Evolutionary conservation across 2,329 filamentous ascomycete species (phyloP).

Genomic region (Phoma sp.): DNA sequence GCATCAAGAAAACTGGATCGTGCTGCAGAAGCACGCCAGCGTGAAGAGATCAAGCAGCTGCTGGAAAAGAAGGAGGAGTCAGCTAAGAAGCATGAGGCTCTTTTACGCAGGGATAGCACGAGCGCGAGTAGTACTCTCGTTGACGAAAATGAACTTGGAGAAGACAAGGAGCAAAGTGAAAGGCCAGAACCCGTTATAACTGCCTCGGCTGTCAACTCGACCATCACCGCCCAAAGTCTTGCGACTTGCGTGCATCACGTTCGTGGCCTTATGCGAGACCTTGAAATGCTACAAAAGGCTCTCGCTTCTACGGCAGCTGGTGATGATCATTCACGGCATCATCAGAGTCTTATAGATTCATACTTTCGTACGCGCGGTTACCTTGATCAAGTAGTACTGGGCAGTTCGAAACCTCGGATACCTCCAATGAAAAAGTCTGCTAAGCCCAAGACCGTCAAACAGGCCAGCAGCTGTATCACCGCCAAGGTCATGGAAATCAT

Average conservation of each 20-base stretch:
- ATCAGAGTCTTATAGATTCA: constrained; percentile 36
- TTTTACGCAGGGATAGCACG: constrained; percentile 28
- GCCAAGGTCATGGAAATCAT: too few species aligned
- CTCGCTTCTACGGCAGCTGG: constrained; percentile 52
- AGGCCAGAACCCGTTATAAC: constrained; percentile 5
- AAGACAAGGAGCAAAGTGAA: background rate
- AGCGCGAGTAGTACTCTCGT: constrained; percentile 28
- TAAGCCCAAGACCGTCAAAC: too few species aligned
- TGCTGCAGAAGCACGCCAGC: constrained; percentile 33
- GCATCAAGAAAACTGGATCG: constrained; percentile 33
- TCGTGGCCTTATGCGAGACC: constrained; percentile 28
- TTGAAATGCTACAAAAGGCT: constrained; percentile 31
- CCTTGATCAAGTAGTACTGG: constrained; percentile 25
- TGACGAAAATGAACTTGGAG: constrained; percentile 10
- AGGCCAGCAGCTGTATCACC: too few species aligned
- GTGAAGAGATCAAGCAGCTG: constrained; percentile 36
- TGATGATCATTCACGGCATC: constrained; percentile 39
- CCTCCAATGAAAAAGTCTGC: too few species aligned
- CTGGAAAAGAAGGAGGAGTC: constrained; percentile 33
- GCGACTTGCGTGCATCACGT: constrained; percentile 37
- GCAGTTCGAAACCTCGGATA: background rate
- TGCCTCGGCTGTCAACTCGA: constrained; percentile 26
- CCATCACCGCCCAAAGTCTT: constrained; percentile 28
- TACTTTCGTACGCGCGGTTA: constrained; percentile 30
- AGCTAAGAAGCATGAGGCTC: constrained; percentile 35